Percentiles rank a stretch among this genome's conserved stretches.
Evolutionary conservation across 148 eudicot genomes (phyloP).

Genomic region (Amaranthus hypochondriacus): DNA sequence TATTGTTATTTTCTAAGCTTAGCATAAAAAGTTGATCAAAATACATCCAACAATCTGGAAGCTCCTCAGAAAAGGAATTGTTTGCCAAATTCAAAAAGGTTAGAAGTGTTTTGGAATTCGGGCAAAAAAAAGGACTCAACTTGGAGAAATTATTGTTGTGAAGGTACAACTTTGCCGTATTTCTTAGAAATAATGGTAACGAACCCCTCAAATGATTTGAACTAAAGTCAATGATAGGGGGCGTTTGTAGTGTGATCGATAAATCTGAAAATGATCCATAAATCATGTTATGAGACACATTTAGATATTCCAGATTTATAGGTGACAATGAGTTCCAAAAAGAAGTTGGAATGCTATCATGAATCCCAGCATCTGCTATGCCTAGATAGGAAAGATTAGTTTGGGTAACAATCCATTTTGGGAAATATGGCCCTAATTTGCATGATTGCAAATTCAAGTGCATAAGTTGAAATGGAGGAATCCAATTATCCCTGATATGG

Average conservation of each 20-base stretch:
- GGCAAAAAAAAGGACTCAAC: not conserved
- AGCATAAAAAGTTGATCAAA: too few species aligned
- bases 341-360: slow-evolving; percentile 1
- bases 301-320: not conserved
- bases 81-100: too few species aligned
- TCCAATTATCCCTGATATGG: slow-evolving; percentile 14
- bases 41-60: too few species aligned
- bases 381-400: not conserved
- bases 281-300: slow-evolving; percentile 2
- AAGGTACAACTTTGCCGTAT: not conserved
- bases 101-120: not conserved
- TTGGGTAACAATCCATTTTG: slow-evolving; percentile 6
- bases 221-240: not conserved
- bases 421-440: slow-evolving; percentile 8
- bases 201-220: slow-evolving; percentile 6
- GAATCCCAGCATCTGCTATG: not conserved
- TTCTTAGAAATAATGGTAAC: not conserved
- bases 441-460: not conserved
- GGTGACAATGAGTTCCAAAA: slow-evolving; percentile 13
- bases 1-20: too few species aligned
- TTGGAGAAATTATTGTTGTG: not conserved
- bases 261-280: not conserved
- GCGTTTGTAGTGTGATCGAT: not conserved
- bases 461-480: not conserved
- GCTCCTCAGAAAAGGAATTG: too few species aligned